These are phyloP conservation scores for Knufia petricola DNA, from an alignment of 2,329 filamentous ascomycete species.

Conservation along the genomic window DNA sequence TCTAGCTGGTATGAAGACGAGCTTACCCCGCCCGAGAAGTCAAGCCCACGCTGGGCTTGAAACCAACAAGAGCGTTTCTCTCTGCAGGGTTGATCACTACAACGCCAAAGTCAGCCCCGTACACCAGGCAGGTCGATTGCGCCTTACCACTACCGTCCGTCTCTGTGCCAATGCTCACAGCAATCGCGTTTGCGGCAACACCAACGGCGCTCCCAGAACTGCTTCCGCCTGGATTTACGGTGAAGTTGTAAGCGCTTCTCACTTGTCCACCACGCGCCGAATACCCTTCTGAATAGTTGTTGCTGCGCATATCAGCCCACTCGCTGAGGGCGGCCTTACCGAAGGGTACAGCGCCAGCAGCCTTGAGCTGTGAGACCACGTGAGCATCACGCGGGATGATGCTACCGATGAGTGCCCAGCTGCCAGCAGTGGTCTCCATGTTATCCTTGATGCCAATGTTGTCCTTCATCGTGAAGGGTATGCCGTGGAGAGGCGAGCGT, in stretches of 20 bases:
- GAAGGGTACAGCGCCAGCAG: constrained; percentile 58
- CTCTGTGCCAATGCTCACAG: constrained; percentile 62
- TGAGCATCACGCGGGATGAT: constrained; percentile 58
- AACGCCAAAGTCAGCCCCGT: too few relatives aligned
- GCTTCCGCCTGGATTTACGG: constrained; percentile 57
- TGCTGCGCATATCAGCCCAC: constrained; percentile 64
- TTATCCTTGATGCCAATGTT: constrained; percentile 60
- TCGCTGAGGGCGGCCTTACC: constrained; percentile 63
- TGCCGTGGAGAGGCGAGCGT: constrained; percentile 61
- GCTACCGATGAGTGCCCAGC: constrained; percentile 55
- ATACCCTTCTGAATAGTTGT: constrained; percentile 59
- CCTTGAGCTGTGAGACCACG: constrained; percentile 52
- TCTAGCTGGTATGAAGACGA: too few relatives aligned
- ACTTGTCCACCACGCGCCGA: constrained; percentile 55
- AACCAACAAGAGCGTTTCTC: constrained; percentile 58
- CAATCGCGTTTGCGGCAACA: constrained; percentile 53
- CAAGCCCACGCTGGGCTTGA: constrained; percentile 67
- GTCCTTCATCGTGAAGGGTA: constrained; percentile 67
- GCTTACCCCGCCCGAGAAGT: constrained; percentile 54
- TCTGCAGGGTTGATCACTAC: constrained; percentile 66
- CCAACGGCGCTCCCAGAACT: constrained; percentile 57
- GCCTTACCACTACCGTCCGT: constrained; percentile 62
- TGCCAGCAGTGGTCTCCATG: constrained; percentile 66
- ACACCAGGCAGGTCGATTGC: too few relatives aligned
- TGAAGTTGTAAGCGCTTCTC: constrained; percentile 59